Evolutionary conservation across 2,329 filamentous ascomycete species (phyloP).

Genomic region (Monilinia vaccinii-corymbosi): DNA sequence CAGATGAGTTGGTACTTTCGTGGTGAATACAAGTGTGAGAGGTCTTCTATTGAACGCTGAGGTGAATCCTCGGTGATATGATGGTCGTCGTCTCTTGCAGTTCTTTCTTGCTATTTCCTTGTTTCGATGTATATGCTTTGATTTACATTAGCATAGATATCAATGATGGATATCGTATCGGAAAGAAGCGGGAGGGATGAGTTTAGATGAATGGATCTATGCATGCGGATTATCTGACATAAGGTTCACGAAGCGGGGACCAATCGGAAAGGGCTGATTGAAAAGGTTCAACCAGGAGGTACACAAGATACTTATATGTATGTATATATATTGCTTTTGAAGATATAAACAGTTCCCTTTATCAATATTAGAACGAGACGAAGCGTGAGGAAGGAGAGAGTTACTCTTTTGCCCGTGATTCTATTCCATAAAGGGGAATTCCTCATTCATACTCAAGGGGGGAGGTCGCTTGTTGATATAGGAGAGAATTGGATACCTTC

Average conservation of each 20-base stretch:
- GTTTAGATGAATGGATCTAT: not conserved
- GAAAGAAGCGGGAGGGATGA: slow-evolving; percentile 2
- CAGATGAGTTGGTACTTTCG: not conserved
- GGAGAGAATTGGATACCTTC: not conserved
- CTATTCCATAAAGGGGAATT: too few relatives aligned
- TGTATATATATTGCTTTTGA: too few relatives aligned
- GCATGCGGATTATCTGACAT: not conserved
- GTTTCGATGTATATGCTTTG: too few relatives aligned
- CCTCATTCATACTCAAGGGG: too few relatives aligned
- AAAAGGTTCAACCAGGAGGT: not conserved
- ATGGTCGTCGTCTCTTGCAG: not conserved
- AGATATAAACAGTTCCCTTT: too few relatives aligned
- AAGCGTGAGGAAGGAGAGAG: too few relatives aligned
- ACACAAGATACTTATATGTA: too few relatives aligned
- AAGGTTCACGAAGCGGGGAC: not conserved
- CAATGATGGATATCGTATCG: not conserved
- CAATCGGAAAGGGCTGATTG: not conserved
- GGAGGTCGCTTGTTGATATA: not conserved
- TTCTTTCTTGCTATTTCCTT: slow-evolving; percentile 1
- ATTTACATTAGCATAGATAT: too few relatives aligned
- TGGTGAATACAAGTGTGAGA: too few relatives aligned
- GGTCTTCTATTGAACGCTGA: not conserved
- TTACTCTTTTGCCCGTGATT: too few relatives aligned
- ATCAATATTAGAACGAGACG: too few relatives aligned
- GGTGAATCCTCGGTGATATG: not conserved